Evolutionary conservation across 148 eudicot species (phyloP), one percentile per base, ranked within the genome.

Genomic region (Diospyros kaki): DNA sequence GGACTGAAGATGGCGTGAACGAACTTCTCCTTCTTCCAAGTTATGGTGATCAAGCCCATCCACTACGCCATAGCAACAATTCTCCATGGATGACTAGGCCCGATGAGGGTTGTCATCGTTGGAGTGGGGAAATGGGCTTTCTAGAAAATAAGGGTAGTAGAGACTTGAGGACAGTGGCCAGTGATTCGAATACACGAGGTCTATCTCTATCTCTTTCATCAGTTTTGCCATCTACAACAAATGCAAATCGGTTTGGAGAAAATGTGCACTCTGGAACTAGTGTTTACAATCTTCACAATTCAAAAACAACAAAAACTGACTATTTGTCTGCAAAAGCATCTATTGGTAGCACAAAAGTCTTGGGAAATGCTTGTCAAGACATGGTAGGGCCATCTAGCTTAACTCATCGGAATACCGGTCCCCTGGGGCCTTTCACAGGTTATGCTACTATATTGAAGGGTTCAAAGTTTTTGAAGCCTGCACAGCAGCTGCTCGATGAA

Each of bases 371-470:
- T 74, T 17, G 73, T 14, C 77, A 73, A 67, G 70, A 58, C 59
- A 41, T 68, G 77, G 60, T 72, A 9, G 84, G 77, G 18, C 51
- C 54, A 48, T 73, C 83, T 43, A 17, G 63, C 4, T 58, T 80
- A 38, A 9, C 70, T 45, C 76, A 71, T 77, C 66, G 84, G 51
- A 68, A 13, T 41, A 55, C 68, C 1, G 88, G 88, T 50, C 88
- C 88, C 2, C 73, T 85, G 7, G 88, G 88, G 45, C 88, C 88
- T 11, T 85, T 85, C 58, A 85, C 88, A 2, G 88, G 88, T 40
- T 85, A 85, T 56, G 86, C 88, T 2, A 78, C 82, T 12, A 78
- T 85, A 51, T 74, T 85, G 0, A 75, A 69, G 56, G 73, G 74
- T 69, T 85, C 88, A 1, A 85, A 71, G 43, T 85, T 80, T 71